phyloP scores from a whole-genome alignment of 1,284 basidiomycete genomes.

The Tylopilus orsonianus region DNA sequence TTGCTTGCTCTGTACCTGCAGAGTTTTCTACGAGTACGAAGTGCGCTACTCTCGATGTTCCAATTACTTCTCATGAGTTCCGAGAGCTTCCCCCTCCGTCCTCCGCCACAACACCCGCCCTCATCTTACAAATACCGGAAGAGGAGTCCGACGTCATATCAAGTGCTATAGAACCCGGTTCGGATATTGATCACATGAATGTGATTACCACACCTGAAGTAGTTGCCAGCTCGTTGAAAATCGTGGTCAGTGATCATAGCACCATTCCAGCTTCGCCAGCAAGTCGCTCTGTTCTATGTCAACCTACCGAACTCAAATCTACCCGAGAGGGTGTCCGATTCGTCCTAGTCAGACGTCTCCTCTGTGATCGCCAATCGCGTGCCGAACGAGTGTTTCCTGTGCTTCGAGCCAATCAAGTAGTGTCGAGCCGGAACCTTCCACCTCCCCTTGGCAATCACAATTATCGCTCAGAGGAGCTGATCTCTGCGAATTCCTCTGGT shows the following conservation, averaged over 20 bases:
- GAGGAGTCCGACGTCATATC: constrained; percentile 19
- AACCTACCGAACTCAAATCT: constrained; percentile 39
- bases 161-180: constrained; percentile 8
- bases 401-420: constrained; percentile 54
- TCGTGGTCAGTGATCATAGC: constrained; percentile 36
- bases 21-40: constrained; percentile 11
- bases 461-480: constrained; percentile 47
- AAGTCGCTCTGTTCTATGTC: constrained; percentile 11
- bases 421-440: constrained; percentile 33
- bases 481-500: constrained; percentile 36
- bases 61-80: constrained; percentile 8
- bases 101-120: constrained; percentile 12
- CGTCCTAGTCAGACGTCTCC: constrained; percentile 58
- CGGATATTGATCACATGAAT: constrained; percentile 13
- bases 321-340: constrained; percentile 59
- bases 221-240: constrained; percentile 20
- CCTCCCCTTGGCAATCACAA: constrained; percentile 27
- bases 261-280: constrained; percentile 10
- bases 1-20: constrained; percentile 2
- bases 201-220: constrained; percentile 10
- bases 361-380: constrained; percentile 57
- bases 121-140: constrained; percentile 15
- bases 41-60: constrained; percentile 9
- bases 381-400: constrained; percentile 62
- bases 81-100: constrained; percentile 11